A percentile compares a stretch with the other conserved stretches of the same genome.
These are phyloP conservation scores for Suhomyces bokatorum DNA, from an alignment of 1,139 yeast genomes.

Conservation along the genomic window DNA sequence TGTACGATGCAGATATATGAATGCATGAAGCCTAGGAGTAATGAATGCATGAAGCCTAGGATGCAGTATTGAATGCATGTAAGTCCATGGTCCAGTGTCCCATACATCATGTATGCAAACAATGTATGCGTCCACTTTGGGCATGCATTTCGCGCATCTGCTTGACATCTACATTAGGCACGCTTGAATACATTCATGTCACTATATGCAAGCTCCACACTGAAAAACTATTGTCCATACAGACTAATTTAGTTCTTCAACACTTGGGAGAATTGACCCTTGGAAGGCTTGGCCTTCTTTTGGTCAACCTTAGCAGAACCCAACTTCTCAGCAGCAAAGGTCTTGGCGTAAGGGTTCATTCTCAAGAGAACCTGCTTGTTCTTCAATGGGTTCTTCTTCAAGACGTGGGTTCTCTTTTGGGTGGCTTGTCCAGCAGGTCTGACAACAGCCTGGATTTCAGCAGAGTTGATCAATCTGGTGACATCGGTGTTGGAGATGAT, in stretches of 20 bases:
- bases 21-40: too few species aligned
- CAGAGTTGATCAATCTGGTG: conserved; percentile 96
- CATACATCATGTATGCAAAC: too few species aligned
- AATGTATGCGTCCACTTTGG: too few species aligned
- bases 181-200: too few species aligned
- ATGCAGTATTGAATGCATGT: too few species aligned
- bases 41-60: too few species aligned
- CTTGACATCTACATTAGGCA: too few species aligned
- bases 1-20: too few species aligned
- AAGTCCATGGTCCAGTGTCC: too few species aligned
- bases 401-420: conserved; percentile 93
- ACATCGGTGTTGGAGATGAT: conserved; percentile 94
- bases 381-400: conserved; percentile 99
- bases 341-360: conserved; percentile 99
- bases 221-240: too few species aligned
- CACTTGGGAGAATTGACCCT: conserved; percentile 69
- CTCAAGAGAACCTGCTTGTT: conserved; percentile 98
- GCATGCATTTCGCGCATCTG: too few species aligned
- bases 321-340: conserved; percentile 86
- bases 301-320: conserved; percentile 80
- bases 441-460: conserved; percentile 97
- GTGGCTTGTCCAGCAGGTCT: conserved; percentile 95
- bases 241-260: conserved; percentile 49
- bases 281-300: conserved; percentile 64
- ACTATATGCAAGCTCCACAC: too few species aligned